A percentile compares a stretch with the other conserved stretches of the same genome.
These are phyloP conservation scores for Phytophthora kernoviae DNA, from an alignment of 352 stramenopile genomes.

Conservation along the genomic window DNA sequence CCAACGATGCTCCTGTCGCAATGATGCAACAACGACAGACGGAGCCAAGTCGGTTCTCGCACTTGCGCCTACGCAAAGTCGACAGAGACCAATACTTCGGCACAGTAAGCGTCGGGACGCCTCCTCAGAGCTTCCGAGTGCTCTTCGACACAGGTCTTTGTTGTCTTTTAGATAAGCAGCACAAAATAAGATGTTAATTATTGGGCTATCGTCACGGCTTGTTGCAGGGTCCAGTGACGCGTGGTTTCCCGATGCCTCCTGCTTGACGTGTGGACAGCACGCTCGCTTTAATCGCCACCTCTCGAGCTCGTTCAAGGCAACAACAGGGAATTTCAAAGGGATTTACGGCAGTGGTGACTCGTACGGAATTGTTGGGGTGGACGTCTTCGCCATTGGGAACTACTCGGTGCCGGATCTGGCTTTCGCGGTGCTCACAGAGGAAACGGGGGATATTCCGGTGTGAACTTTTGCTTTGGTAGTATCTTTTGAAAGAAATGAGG, in stretches of 20 bases:
- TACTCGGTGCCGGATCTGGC: constrained; percentile 31
- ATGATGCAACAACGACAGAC: constrained; percentile 2
- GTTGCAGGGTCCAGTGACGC: constrained; percentile 39
- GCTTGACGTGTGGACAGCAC: constrained; percentile 64
- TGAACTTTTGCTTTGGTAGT: background rate
- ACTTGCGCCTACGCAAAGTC: constrained; percentile 28
- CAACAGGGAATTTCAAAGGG: constrained; percentile 40
- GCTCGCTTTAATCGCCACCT: constrained; percentile 35
- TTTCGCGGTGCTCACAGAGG: constrained; percentile 48
- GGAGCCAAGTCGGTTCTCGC: constrained; percentile 4
- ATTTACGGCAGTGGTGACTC: constrained; percentile 60
- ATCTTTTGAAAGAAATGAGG: background rate
- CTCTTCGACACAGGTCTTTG: constrained; percentile 37
- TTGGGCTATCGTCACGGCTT: background rate
- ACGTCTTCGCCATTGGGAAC: constrained; percentile 44
- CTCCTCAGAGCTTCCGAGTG: constrained; percentile 40
- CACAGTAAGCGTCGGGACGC: constrained; percentile 30
- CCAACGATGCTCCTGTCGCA: background rate
- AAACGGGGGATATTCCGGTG: constrained; percentile 56
- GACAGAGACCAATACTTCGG: constrained; percentile 39
- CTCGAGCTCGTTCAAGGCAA: constrained; percentile 35
- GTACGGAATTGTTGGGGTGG: constrained; percentile 37
- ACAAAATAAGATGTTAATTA: no score
- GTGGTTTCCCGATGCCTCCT: constrained; percentile 39
- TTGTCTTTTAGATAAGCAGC: background rate